Conservation (phyloP, 1,139 yeast species). For the Nakaseomyces sp. region DNA sequence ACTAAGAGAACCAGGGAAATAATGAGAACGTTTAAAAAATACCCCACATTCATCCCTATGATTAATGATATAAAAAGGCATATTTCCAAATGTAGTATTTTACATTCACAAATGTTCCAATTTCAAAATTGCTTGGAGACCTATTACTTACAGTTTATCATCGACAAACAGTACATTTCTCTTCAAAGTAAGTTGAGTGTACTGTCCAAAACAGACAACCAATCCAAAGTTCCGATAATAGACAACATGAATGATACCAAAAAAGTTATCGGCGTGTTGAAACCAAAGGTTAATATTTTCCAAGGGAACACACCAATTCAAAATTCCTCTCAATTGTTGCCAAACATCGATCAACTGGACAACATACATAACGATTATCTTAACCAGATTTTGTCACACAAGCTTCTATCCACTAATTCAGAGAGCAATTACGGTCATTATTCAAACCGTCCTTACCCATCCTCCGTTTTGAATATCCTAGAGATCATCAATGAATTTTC, state of each 20-base stretch:
- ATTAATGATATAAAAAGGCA: slow-evolving; percentile 23
- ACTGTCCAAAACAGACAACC: neutral
- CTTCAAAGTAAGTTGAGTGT: slow-evolving; percentile 24
- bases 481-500: slow-evolving; percentile 22
- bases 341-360: slow-evolving; percentile 26
- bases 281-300: slow-evolving; percentile 12
- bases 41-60: slow-evolving; percentile 18
- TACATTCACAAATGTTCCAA: slow-evolving; percentile 23
- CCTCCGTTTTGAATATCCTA: slow-evolving; percentile 21
- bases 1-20: slow-evolving; percentile 39
- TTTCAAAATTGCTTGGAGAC: slow-evolving; percentile 22
- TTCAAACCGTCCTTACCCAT: slow-evolving; percentile 25
- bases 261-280: slow-evolving; percentile 15
- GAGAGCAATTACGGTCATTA: slow-evolving; percentile 16
- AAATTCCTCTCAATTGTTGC: neutral
- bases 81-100: slow-evolving; percentile 20
- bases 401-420: slow-evolving; percentile 19
- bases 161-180: slow-evolving; percentile 33
- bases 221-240: neutral
- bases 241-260: neutral
- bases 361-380: slow-evolving; percentile 21
- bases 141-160: slow-evolving; percentile 22
- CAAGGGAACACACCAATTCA: neutral
- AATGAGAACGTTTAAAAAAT: slow-evolving; percentile 26
- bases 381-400: slow-evolving; percentile 19